Evolutionary conservation across 2,329 filamentous ascomycete species (phyloP).

Genomic region (Talaromyces amestolkiae): DNA sequence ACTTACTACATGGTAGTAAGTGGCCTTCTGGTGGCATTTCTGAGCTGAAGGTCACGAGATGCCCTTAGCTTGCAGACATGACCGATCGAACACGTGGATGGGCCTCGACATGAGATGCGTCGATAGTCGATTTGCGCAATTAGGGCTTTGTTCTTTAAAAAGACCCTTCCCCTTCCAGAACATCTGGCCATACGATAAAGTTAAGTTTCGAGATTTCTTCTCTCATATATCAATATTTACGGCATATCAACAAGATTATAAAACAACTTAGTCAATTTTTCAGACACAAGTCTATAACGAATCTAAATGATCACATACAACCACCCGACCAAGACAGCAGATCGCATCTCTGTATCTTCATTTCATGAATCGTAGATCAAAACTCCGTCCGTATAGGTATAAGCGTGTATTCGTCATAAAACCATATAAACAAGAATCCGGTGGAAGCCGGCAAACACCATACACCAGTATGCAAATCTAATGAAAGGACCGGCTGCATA

Average conservation of each 20-base stretch:
- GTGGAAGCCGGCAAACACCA: constrained; percentile 5
- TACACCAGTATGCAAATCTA: constrained; percentile 14
- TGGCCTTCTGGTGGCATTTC: too few relatives aligned
- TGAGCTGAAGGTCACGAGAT: too few relatives aligned
- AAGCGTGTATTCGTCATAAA: background rate
- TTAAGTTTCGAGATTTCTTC: background rate
- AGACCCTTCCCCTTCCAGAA: background rate
- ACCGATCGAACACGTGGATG: background rate
- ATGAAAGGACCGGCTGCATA: constrained; percentile 5
- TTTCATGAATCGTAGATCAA: background rate
- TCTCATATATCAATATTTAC: background rate
- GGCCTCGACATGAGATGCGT: background rate
- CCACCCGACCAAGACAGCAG: background rate
- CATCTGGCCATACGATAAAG: background rate
- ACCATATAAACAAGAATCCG: background rate
- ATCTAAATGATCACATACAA: background rate
- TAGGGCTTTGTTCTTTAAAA: background rate
- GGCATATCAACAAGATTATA: background rate
- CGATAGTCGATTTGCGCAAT: background rate
- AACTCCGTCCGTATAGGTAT: background rate
- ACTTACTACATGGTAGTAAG: background rate
- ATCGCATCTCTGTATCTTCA: background rate
- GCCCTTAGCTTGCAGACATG: too few relatives aligned
- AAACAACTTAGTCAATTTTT: background rate
- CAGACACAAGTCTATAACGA: background rate